Evolutionary conservation across 2,329 filamentous ascomycete species (phyloP), one percentile per base, ranked within the genome.

Genomic region (Apiospora hydei): DNA sequence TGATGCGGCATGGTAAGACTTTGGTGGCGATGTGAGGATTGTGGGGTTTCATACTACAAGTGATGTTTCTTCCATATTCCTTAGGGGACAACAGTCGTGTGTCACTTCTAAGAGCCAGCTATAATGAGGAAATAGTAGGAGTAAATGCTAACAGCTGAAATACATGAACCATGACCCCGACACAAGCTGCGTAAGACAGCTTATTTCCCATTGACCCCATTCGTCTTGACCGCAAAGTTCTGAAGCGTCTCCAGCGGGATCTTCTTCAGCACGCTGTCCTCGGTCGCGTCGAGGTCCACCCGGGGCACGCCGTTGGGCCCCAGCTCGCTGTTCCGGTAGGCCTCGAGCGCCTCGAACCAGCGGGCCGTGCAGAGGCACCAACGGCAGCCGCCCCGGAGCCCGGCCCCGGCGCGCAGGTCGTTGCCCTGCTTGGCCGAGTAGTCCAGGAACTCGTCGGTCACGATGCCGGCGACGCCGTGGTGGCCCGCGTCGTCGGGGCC

Each of bases 331-430:
- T 81, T 81, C 67, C 83, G 85, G 73, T 86, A 82, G 1, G 88
- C 88, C 71, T 88, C 83, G 73, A 89, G 86, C 1, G 89, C 90
- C 78, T 91, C 89, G 75, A 87, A 86, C 88, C 88, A 91, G 64
- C 89, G 81, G 14, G 80, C 82, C 3, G 88, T 89, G 76, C 90
- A 91, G 6, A 92, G 80, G 79, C 90, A 92, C 88, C 90, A 91
- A 78, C 88, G 89, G 76, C 89, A 90, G 10, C 89, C 89, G 16
- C 83, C 86, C 26, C 83, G 87, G 71, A 91, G 83, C 3, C 89
- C 89, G 26, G 85, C 84, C 21, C 46, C 46, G 6, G 79, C 76
- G 34, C 88, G 84, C 46, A 92, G 82, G 76, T 91, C 87, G 77
- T 91, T 91, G 51, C 89, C 90, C 49, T 85, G 84, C 5, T 84